Base-by-base conservation (phyloP, 1,284 basidiomycete genomes). In the Anthracocystis panici-leucophaei region DNA sequence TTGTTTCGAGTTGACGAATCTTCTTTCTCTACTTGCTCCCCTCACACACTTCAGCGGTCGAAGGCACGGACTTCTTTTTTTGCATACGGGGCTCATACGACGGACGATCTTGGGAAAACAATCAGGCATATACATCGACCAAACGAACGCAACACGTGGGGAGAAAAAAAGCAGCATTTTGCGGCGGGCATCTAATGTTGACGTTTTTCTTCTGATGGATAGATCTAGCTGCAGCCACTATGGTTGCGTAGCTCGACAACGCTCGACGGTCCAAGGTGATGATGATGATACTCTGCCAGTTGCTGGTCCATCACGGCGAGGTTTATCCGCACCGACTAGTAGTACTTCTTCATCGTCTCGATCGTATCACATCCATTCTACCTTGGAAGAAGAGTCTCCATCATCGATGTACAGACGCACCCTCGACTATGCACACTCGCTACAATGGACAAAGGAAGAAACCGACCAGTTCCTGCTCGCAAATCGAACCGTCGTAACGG, bases 401-500 rank as follows among this genome's bases (percentile, higher is more conserved):
- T 2, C 40, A 1, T 71, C 68, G 14, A 20, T 71, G 16, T 71
- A 71, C 63, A 51, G 46, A 20, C 49, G 55, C 1, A 57, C 58
- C 16, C 33, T 38, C 45, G 51, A 54, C 57, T 65, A 62, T 20
- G 68, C 68, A 18, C 58, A 58, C 25, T 56, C 65, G 10, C 11
- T 65, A 2, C 54, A 35, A 38, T 75, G 67, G 68, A 65, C 57
- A 6, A 71, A 79, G 33, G 60, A 65, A 14, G 72, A 81, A 52
- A 65, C 71, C 4, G 70, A 81, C 42, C 59, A 70, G 18, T 74
- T 81, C 29, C 62, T 81, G 8, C 65, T 69, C 14, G 63, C 68
- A 16, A 56, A 85, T 42, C 81, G 82, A n/a, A 85, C 83, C 11
- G 57, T 84, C 5, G 78, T 80, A 7, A 75, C 82, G 0, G 83